Evolutionary conservation across 2,329 filamentous ascomycete species (phyloP).

Genomic region (Cordyceps cicadae): DNA sequence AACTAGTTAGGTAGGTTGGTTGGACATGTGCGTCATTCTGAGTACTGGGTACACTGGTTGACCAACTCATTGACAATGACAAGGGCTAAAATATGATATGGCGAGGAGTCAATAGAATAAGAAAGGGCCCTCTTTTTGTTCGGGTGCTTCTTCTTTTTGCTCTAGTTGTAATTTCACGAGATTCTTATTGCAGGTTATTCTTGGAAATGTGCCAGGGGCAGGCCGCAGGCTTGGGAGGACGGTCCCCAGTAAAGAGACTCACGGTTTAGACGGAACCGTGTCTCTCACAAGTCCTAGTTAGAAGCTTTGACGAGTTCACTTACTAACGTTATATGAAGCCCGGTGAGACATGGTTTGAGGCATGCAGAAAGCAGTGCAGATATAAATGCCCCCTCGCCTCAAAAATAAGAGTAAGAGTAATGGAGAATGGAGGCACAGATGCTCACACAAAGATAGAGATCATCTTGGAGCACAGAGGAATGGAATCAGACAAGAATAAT

Average conservation of each 20-base stretch:
- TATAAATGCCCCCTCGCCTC: neutral
- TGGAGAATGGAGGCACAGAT: neutral
- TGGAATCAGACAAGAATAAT: neutral
- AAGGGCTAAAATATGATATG: neutral
- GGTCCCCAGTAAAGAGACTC: neutral
- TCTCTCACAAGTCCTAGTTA: neutral
- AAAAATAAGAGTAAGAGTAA: neutral
- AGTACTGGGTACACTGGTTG: neutral
- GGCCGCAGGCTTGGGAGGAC: neutral
- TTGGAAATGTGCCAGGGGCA: neutral
- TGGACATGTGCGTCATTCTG: neutral
- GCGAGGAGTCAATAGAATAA: neutral
- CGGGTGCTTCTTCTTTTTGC: neutral
- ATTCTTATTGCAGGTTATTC: neutral
- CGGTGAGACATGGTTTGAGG: neutral
- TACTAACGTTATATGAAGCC: neutral
- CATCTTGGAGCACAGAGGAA: neutral
- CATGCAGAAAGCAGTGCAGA: neutral
- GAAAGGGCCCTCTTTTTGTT: neutral
- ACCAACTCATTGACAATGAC: neutral
- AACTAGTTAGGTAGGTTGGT: no score
- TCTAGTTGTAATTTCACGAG: neutral
- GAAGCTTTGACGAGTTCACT: no score
- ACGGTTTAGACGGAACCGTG: neutral
- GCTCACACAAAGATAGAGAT: neutral